phyloP scores from a whole-genome alignment of 768 basidiomycete species.

The Grammothele lineata region DNA sequence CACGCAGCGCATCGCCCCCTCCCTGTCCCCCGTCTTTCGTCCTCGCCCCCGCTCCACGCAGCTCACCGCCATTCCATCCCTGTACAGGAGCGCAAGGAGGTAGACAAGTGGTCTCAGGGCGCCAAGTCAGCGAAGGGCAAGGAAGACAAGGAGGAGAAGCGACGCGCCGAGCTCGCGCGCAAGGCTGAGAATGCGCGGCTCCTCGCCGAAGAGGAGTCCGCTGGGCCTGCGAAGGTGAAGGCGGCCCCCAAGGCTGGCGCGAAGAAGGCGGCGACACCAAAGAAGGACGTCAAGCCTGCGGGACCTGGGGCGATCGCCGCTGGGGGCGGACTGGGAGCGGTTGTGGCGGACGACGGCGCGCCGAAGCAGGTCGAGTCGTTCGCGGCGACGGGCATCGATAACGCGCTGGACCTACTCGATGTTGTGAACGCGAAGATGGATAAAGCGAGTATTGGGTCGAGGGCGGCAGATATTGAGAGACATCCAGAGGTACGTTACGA shows the following conservation, averaged over 20 bases:
- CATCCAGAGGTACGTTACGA: constrained; percentile 88
- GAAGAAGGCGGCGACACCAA: constrained; percentile 43
- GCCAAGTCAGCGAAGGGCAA: constrained; percentile 63
- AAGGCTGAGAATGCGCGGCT: constrained; percentile 85
- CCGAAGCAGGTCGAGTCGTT: constrained; percentile 57
- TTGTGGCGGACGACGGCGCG: constrained; percentile 28
- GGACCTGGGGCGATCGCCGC: constrained; percentile 86
- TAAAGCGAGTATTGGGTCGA: constrained; percentile 84
- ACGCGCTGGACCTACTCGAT: constrained; percentile 84
- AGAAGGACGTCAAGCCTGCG: constrained; percentile 54
- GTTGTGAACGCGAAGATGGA: constrained; percentile 91
- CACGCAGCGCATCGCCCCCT: background rate
- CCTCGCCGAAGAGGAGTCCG: constrained; percentile 84
- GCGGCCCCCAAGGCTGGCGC: constrained; percentile 57
- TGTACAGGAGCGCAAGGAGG: constrained; percentile 66
- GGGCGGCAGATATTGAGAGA: constrained; percentile 80
- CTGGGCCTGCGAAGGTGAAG: constrained; percentile 54
- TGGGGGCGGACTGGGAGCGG: constrained; percentile 44
- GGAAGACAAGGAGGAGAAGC: constrained; percentile 77
- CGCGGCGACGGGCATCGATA: constrained; percentile 85
- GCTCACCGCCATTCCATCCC: background rate
- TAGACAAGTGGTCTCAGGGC: constrained; percentile 62
- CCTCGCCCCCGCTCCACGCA: background rate
- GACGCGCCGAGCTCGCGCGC: constrained; percentile 73
- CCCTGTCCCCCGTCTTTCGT: background rate